phyloP scores from a whole-genome alignment of 169 alveolate species.

The Cryptosporidium sp. region DNA sequence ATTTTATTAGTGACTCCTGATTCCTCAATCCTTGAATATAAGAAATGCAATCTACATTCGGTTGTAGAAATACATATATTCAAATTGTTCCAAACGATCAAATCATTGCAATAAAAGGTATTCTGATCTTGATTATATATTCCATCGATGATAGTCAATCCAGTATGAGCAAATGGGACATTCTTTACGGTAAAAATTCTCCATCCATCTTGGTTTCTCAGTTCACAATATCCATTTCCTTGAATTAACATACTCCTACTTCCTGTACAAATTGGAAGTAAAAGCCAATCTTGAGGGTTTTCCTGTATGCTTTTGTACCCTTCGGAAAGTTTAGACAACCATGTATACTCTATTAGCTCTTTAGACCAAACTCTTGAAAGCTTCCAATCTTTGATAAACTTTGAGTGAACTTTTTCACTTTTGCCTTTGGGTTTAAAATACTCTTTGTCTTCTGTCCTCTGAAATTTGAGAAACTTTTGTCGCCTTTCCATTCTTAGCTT shows the following conservation, averaged over 20 bases:
- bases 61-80: slow-evolving; percentile 57
- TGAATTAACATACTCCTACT: slow-evolving; percentile 54
- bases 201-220: slow-evolving; percentile 64
- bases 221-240: slow-evolving; percentile 61
- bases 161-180: slow-evolving; percentile 43
- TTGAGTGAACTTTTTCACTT: slow-evolving; percentile 4
- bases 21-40: slow-evolving; percentile 49
- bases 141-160: slow-evolving; percentile 65
- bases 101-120: slow-evolving; percentile 43
- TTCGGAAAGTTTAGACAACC: not conserved
- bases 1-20: slow-evolving; percentile 4
- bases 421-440: not conserved
- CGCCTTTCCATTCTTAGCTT: slow-evolving; percentile 39
- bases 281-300: slow-evolving; percentile 36
- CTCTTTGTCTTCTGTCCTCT: not conserved
- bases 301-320: not conserved
- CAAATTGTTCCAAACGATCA: slow-evolving; percentile 65
- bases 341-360: slow-evolving; percentile 41
- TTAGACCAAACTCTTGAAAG: slow-evolving; percentile 44
- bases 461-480: slow-evolving; percentile 10
- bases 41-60: slow-evolving; percentile 52
- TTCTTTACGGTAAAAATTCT: slow-evolving; percentile 31
- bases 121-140: slow-evolving; percentile 27
- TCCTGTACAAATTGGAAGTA: slow-evolving; percentile 50
- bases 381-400: slow-evolving; percentile 42